A percentile compares a stretch with the other conserved stretches of the same genome.
Evolutionary conservation across 257 asterid species (phyloP).

Genomic region (Solanum etuberosum): DNA sequence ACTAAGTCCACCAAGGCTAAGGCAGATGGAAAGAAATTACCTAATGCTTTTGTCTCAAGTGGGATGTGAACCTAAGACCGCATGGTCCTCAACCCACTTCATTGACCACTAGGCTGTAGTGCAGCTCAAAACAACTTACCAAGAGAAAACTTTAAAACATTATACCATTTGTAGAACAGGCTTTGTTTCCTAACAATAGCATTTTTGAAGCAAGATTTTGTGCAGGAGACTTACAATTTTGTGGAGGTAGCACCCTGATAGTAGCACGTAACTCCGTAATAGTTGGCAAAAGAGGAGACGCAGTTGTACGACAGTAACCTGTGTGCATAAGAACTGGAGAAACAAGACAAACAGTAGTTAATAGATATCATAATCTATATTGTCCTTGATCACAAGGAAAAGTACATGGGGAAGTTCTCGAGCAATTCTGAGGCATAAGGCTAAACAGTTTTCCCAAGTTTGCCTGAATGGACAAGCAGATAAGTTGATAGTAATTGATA

Average conservation of each 20-base stretch:
- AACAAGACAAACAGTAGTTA: conserved; percentile 20
- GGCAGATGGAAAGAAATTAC: neutral
- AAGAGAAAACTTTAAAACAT: neutral
- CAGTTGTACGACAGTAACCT: conserved; percentile 90
- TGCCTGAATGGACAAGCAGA: neutral
- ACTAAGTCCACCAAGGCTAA: neutral
- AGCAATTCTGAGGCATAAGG: neutral
- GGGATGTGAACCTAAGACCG: neutral
- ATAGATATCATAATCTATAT: neutral
- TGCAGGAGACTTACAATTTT: conserved; percentile 56
- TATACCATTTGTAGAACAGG: neutral
- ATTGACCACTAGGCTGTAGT: neutral
- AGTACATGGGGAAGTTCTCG: neutral
- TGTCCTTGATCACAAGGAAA: neutral
- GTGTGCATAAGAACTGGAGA: conserved; percentile 92
- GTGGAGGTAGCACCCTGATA: conserved; percentile 85
- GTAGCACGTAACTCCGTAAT: conserved; percentile 82
- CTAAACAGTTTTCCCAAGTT: neutral
- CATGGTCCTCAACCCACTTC: neutral
- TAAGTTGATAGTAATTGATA: neutral
- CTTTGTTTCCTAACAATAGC: neutral
- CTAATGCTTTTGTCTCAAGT: neutral
- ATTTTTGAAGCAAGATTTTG: neutral
- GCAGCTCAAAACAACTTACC: neutral
- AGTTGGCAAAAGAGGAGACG: conserved; percentile 87